A percentile compares a stretch with the other conserved stretches of the same genome.
Evolutionary conservation across 208 protist genomes (phyloP).

Genomic region (Naegleria gruberi): DNA sequence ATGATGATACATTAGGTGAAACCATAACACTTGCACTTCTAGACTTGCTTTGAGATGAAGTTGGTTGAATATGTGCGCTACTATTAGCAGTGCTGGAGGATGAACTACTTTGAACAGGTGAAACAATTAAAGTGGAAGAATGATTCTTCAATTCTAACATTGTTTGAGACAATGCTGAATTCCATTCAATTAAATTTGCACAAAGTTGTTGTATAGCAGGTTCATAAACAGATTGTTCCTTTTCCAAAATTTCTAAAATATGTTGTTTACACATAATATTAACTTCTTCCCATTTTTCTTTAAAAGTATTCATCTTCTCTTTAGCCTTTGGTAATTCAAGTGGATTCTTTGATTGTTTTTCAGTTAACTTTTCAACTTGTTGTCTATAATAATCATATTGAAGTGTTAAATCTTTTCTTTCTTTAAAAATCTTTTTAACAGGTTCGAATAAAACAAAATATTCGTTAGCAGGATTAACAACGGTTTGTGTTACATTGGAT

Average conservation of each 20-base stretch:
- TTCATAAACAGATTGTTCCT: not conserved
- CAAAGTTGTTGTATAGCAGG: not conserved
- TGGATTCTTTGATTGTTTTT: constrained; percentile 13
- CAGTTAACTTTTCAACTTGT: not conserved
- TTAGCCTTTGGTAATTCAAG: constrained; percentile 11
- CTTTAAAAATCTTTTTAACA: not conserved
- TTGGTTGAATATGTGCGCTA: no score
- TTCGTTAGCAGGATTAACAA: not conserved
- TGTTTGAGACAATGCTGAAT: not conserved
- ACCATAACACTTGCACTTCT: no score
- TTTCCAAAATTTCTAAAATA: not conserved
- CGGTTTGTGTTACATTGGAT: not conserved
- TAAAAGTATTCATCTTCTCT: not conserved
- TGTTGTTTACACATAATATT: not conserved
- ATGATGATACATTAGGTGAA: no score
- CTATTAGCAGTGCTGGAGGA: not conserved
- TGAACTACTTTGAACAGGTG: not conserved
- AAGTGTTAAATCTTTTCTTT: not conserved
- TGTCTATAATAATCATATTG: constrained; percentile 1
- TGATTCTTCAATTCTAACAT: not conserved
- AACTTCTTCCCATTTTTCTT: not conserved
- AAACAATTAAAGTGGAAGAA: not conserved
- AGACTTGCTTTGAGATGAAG: no score
- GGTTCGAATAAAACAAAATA: not conserved
- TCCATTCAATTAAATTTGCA: not conserved